phyloP scores from a whole-genome alignment of 306 rosid genomes.

The Sicyos baderoa region DNA sequence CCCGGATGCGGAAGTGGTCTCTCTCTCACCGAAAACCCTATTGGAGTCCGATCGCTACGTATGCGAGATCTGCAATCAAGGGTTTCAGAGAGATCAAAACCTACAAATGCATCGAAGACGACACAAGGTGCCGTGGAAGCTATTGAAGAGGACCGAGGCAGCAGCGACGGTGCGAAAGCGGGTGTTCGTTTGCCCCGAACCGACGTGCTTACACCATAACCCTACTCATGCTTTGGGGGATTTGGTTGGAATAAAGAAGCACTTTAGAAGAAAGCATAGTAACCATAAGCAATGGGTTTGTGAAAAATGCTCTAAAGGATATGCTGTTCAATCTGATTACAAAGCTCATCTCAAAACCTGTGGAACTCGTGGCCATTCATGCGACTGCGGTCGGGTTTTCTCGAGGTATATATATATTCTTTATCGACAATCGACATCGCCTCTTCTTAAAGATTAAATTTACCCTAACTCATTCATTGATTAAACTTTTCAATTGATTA shows the following conservation, averaged over 20 bases:
- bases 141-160: conserved; percentile 62
- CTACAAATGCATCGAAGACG: conserved; percentile 95
- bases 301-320: conserved; percentile 72
- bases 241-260: conserved; percentile 91
- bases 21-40: conserved; percentile 84
- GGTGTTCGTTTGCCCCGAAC: conserved; percentile 92
- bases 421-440: not conserved
- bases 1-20: conserved; percentile 98
- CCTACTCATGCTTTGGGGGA: conserved; percentile 94
- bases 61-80: conserved; percentile 98
- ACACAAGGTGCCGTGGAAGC: conserved; percentile 96
- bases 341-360: conserved; percentile 97
- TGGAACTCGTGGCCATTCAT: conserved; percentile 92
- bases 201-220: conserved; percentile 85
- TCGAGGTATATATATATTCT: conserved; percentile 28
- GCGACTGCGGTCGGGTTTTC: conserved; percentile 92
- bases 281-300: conserved; percentile 96
- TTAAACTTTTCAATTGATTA: not conserved
- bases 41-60: conserved; percentile 96
- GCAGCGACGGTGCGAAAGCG: conserved; percentile 58
- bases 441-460: not conserved
- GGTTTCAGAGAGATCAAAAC: conserved; percentile 97
- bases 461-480: not conserved
- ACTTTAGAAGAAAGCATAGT: conserved; percentile 82
- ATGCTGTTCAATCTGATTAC: conserved; percentile 92